Evolutionary conservation across 129 eudicot species (phyloP).

Genomic region (Scalesia atractyloides): DNA sequence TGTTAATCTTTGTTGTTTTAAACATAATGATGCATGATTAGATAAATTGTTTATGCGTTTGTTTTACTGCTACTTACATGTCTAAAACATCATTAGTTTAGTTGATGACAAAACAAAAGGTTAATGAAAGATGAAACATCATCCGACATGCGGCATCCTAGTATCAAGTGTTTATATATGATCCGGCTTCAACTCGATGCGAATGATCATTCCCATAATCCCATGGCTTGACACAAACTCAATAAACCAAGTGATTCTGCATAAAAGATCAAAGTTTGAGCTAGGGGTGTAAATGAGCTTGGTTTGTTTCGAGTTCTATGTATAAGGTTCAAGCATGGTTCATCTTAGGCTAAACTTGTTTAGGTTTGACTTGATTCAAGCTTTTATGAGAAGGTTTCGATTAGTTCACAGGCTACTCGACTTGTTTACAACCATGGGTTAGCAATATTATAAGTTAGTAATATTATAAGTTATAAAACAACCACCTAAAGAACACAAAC

Average conservation of each 20-base stretch:
- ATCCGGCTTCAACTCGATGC: neutral
- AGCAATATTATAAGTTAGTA: no score
- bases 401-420: neutral
- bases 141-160: neutral
- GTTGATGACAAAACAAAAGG: neutral
- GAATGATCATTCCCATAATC: neutral
- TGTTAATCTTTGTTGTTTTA: slow-evolving; percentile 12
- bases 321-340: neutral
- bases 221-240: neutral
- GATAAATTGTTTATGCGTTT: slow-evolving; percentile 3
- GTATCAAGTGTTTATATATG: neutral
- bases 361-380: no score
- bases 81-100: neutral
- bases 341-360: no score
- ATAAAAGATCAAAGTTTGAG: neutral
- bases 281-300: neutral
- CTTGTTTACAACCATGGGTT: no score
- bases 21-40: neutral
- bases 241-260: neutral
- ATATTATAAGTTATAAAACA: no score
- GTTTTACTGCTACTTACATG: neutral
- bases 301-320: neutral
- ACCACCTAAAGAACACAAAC: no score
- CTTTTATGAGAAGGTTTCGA: neutral
- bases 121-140: neutral